Evolutionary conservation across 1,284 basidiomycete genomes (phyloP).

Genomic region (Fistulina hepatica): DNA sequence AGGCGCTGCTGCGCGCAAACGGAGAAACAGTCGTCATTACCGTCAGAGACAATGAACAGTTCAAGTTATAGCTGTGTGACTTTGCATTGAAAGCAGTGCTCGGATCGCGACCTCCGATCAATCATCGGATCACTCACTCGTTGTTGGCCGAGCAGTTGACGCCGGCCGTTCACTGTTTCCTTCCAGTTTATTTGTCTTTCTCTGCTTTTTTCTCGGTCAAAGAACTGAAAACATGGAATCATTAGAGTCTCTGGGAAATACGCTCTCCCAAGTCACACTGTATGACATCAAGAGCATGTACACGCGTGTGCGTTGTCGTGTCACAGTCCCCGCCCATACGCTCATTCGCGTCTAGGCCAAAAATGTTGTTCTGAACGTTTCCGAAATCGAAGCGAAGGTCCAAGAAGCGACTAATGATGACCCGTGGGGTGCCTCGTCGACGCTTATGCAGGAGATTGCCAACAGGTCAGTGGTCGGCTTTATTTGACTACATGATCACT

Average conservation of each 20-base stretch:
- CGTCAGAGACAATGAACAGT: too few relatives aligned
- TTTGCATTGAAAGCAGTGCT: too few relatives aligned
- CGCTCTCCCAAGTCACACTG: conserved; percentile 67
- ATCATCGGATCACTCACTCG: too few relatives aligned
- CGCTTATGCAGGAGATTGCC: conserved; percentile 97
- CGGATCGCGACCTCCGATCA: too few relatives aligned
- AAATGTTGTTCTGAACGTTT: conserved; percentile 88
- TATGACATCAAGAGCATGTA: conserved; percentile 94
- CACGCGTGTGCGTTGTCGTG: conserved; percentile 54
- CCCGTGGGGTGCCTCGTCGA: conserved; percentile 97
- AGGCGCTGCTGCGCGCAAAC: conserved; percentile 64
- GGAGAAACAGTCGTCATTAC: conserved; percentile 70
- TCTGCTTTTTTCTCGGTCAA: too few relatives aligned
- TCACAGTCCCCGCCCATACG: conserved; percentile 9
- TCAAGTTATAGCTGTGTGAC: too few relatives aligned
- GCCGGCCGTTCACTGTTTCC: too few relatives aligned
- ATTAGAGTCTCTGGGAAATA: conserved; percentile 56
- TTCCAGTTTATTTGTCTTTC: too few relatives aligned
- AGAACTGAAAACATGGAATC: conserved; percentile 43
- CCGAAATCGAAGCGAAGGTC: conserved; percentile 97
- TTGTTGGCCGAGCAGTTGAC: too few relatives aligned
- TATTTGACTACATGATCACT: not conserved
- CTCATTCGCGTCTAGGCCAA: conserved; percentile 44
- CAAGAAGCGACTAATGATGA: conserved; percentile 97
- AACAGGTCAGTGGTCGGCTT: conserved; percentile 58